These are phyloP conservation scores for Glomus cerebriforme DNA, from an alignment of 192 early-diverging fungal species.

Conservation along the genomic window DNA sequence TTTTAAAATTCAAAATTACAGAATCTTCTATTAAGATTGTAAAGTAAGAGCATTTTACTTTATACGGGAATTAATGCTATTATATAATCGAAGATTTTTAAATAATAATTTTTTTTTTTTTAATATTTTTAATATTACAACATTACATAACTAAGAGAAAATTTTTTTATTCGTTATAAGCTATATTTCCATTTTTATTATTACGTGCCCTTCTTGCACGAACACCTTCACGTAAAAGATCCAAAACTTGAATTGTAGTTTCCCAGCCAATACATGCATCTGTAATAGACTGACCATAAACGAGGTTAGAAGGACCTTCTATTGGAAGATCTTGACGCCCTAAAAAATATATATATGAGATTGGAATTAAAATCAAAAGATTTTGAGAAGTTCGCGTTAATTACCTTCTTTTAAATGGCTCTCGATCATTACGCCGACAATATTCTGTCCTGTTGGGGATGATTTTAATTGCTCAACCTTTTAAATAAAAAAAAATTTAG, in stretches of 20 bases:
- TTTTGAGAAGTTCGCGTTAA: background rate
- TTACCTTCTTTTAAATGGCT: constrained; percentile 84
- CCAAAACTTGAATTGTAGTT: constrained; percentile 76
- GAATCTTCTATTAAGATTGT: too few relatives aligned
- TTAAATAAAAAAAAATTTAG: background rate
- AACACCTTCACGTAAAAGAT: constrained; percentile 73
- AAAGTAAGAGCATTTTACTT: too few relatives aligned
- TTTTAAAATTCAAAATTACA: too few relatives aligned
- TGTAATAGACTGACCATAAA: constrained; percentile 88
- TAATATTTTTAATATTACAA: too few relatives aligned
- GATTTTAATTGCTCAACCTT: constrained; percentile 19
- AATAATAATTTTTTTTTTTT: too few relatives aligned
- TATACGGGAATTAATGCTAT: too few relatives aligned
- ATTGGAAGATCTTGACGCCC: constrained; percentile 70
- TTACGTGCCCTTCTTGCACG: constrained; percentile 58
- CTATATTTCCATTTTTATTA: constrained; percentile 9
- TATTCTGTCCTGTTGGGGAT: constrained; percentile 59
- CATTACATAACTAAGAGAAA: too few relatives aligned
- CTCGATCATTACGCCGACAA: constrained; percentile 97
- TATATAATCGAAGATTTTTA: too few relatives aligned
- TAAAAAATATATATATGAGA: background rate
- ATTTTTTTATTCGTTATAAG: constrained; percentile 1
- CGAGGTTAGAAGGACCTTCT: constrained; percentile 71
- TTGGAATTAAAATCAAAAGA: background rate
- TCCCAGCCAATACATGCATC: constrained; percentile 96